Evolutionary conservation across 768 basidiomycete genomes (phyloP), one percentile per base, ranked within the genome.

Genomic region (Sporobolomyces pararoseus): DNA sequence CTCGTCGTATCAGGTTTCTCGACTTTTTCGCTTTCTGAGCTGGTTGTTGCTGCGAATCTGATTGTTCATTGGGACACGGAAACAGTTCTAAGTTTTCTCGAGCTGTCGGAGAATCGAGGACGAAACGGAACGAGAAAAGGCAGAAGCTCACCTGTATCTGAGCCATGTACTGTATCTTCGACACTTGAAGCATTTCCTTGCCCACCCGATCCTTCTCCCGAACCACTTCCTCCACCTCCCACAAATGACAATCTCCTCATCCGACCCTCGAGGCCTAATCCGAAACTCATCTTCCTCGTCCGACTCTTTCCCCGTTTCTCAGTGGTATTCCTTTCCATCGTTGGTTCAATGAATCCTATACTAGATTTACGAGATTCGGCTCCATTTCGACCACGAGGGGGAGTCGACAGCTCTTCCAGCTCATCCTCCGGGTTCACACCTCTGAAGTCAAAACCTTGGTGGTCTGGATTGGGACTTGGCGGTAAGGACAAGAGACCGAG

Each of bases 21-120:
- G 70, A 31, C 9, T 55, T 61, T 49, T 55, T 64, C 12, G 58
- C n/a, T 42, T 72, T 72, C 44, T 52, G 62, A 2, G 59, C n/a
- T 1, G 21, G 47, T 49, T 42, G 39, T 42, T 42, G 39, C 39
- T 42, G 39, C 27, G 50, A 25, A 3, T 5, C 25, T 16, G 50
- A 51, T 10, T 51, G 25, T 47, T 13, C 46, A 23, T 13, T 47
- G 13, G 14, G 46, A 47, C 10, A 9, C 39, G 39, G 10, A 17
- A 42, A 17, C 39, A 42, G 46, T 47, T 23, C 21, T 13, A 7
- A 13, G 46, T 21, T 6, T 6, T 7, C 6, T 47, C 46, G 46
- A 13, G 46, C 10, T 47, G 46, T 6, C 10, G 21, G 46, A 23
- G 23, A 47, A 7, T 13, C 12, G 21, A 14, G 13, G 7, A 23